phyloP scores from a whole-genome alignment of 2,329 filamentous ascomycete genomes.

The Aschersonia sp. region DNA sequence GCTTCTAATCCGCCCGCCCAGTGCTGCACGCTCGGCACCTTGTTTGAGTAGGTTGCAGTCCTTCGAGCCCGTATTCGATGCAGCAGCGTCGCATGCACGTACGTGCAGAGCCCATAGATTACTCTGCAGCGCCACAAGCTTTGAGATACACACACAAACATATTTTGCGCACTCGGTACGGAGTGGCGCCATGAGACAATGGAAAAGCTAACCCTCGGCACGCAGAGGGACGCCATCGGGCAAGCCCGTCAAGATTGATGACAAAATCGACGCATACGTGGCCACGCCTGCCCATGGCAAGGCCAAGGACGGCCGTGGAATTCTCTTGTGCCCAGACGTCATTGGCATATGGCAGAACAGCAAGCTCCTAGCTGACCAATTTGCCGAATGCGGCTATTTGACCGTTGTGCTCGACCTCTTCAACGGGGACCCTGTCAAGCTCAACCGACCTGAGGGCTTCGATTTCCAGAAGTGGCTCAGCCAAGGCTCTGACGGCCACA shows the following conservation, averaged over 20 bases:
- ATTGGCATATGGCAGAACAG: constrained; percentile 24
- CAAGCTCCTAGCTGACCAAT: constrained; percentile 25
- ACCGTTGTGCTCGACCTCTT: constrained; percentile 23
- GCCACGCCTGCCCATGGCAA: constrained; percentile 24
- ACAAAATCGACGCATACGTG: constrained; percentile 32
- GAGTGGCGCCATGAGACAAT: too few species aligned
- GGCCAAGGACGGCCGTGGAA: constrained; percentile 13
- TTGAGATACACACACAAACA: neutral
- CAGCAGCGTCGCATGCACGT: neutral
- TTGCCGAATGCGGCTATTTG: constrained; percentile 22
- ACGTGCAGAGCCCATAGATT: neutral
- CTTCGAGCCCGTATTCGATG: neutral
- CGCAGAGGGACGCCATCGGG: constrained; percentile 33
- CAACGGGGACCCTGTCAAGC: constrained; percentile 18
- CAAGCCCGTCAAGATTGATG: constrained; percentile 26
- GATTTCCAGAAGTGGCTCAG: constrained; percentile 19
- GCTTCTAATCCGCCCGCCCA: constrained; percentile 35
- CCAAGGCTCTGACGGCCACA: constrained; percentile 31
- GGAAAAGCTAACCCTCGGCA: neutral
- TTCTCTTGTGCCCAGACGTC: constrained; percentile 23
- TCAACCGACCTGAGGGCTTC: constrained; percentile 12
- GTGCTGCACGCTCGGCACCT: constrained; percentile 38
- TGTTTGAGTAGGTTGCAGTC: constrained; percentile 32
- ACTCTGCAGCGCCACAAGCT: too few species aligned
- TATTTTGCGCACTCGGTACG: neutral